Base-by-base conservation (phyloP, 2,329 filamentous ascomycete genomes). In the Lasiodiplodia citricola region DNA sequence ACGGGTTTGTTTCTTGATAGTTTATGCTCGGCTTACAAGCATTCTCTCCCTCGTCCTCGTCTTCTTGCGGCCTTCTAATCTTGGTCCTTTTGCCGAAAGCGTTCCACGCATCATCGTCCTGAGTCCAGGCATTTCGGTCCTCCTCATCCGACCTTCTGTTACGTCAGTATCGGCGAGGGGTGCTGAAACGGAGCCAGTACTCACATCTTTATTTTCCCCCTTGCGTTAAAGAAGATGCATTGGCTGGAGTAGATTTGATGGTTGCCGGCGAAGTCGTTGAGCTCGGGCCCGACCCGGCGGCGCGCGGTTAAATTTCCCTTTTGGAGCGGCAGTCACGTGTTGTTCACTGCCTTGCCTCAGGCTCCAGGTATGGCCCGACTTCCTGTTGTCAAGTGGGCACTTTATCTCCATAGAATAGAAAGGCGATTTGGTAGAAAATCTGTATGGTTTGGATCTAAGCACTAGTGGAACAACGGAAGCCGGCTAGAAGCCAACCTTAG, bases 21-120 rank as follows among this genome's bases (percentile, higher is more conserved):
- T 75, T 90, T 86, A 69, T 83, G 83, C 58, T 41, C 55, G 10
- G 50, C 83, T 83, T 28, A 81, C 78, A 74, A 88, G 87, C 71
- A 87, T 90, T 77, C 88, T 87, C 73, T 82, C 80, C 38, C 82
- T 82, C 71, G 80, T 82, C 70, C 85, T 86, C 68, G 87, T 85
- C 68, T 4, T 47, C 57, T 4, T 60, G 23, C 37, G 38, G 13
- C 16, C 37, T 23, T 38, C 57, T 44, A 23, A 55, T 55, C 37
- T 28, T 55, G 23, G 51, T 67, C 8, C n/a, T 44, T 1, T 23
- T 50, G 47, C 52, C 65, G 18, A 38, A 54, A 31, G 52, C 41
- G 54, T 31, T 37, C 38, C 35, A 57, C 14, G 58, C 51, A 64
- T 65, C 67, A 23, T 66, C 62, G 47, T 65, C 58, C 8, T 47